phyloP scores from a whole-genome alignment of 768 basidiomycete species.

The Gloeopeniophorella convolvens region DNA sequence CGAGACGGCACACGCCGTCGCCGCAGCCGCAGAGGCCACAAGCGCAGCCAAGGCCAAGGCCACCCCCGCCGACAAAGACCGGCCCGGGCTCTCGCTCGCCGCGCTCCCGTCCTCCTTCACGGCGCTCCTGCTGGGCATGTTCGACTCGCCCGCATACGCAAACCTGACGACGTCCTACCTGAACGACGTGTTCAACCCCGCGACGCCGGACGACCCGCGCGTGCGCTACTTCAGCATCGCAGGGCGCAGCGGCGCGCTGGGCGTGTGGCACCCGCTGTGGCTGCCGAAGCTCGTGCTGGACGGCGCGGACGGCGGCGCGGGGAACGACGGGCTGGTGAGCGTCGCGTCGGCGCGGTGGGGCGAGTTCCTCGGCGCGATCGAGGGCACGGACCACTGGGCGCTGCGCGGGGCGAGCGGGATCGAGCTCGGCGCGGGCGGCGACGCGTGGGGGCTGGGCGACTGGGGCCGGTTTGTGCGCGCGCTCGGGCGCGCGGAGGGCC shows the following conservation, averaged over 20 bases:
- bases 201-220: slow-evolving; percentile 66
- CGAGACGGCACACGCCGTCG: neutral
- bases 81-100: slow-evolving; percentile 42
- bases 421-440: slow-evolving; percentile 49
- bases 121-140: slow-evolving; percentile 75
- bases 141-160: slow-evolving; percentile 95
- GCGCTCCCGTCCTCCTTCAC: slow-evolving; percentile 80
- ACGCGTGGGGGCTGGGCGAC: slow-evolving; percentile 41
- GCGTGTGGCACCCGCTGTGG: slow-evolving; percentile 94
- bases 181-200: slow-evolving; percentile 73
- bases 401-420: slow-evolving; percentile 82
- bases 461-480: slow-evolving; percentile 57
- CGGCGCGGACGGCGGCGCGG: slow-evolving; percentile 64
- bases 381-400: slow-evolving; percentile 95
- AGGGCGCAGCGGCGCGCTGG: slow-evolving; percentile 58
- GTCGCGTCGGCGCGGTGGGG: slow-evolving; percentile 95
- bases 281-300: slow-evolving; percentile 93
- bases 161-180: slow-evolving; percentile 86
- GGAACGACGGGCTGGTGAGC: slow-evolving; percentile 90
- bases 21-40: neutral
- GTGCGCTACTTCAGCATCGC: slow-evolving; percentile 94
- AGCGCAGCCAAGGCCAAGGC: slow-evolving; percentile 25
- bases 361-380: slow-evolving; percentile 85
- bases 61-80: no score
- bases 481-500: slow-evolving; percentile 29